These are phyloP conservation scores for Kodamaea sp. DNA, from an alignment of 1,139 yeast genomes.

Conservation along the genomic window DNA sequence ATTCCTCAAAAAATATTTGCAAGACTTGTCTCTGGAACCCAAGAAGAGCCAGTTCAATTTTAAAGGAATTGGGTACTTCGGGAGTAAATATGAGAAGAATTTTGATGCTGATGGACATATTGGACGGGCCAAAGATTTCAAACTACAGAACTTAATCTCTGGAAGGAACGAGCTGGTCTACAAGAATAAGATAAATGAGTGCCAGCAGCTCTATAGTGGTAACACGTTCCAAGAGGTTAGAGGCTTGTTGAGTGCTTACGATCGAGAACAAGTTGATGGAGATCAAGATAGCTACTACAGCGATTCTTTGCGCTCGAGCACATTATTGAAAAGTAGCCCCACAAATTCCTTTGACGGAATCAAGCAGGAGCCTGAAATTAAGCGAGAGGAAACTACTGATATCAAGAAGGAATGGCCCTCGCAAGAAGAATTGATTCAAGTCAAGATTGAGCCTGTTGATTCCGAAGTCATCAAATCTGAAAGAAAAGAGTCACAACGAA, in stretches of 20 bases:
- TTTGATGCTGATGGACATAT: conserved; percentile 2
- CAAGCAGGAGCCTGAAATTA: too few species aligned
- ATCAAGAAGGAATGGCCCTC: background rate
- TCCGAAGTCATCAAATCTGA: background rate
- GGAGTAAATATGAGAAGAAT: conserved; percentile 1
- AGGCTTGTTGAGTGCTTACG: conserved; percentile 4
- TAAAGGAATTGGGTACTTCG: conserved; percentile 13
- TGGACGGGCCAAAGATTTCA: conserved; percentile 18
- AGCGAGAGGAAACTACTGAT: background rate
- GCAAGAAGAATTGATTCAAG: background rate
- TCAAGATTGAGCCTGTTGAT: background rate
- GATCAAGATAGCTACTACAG: conserved; percentile 6
- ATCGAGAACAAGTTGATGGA: background rate
- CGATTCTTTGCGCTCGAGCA: conserved; percentile 2
- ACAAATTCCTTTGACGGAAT: conserved; percentile 1
- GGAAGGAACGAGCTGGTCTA: conserved; percentile 27
- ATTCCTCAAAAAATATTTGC: background rate
- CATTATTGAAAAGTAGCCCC: conserved; percentile 4
- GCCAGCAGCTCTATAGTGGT: conserved; percentile 17
- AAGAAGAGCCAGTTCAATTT: conserved; percentile 9
- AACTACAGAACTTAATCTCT: conserved; percentile 25
- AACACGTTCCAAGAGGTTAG: conserved; percentile 2
- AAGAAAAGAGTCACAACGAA: background rate
- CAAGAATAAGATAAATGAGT: conserved; percentile 22
- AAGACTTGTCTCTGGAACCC: background rate